Evolutionary conservation across 2,329 filamentous ascomycete species (phyloP), one percentile per base, ranked within the genome.

Genomic region (Diaporthe sp.): DNA sequence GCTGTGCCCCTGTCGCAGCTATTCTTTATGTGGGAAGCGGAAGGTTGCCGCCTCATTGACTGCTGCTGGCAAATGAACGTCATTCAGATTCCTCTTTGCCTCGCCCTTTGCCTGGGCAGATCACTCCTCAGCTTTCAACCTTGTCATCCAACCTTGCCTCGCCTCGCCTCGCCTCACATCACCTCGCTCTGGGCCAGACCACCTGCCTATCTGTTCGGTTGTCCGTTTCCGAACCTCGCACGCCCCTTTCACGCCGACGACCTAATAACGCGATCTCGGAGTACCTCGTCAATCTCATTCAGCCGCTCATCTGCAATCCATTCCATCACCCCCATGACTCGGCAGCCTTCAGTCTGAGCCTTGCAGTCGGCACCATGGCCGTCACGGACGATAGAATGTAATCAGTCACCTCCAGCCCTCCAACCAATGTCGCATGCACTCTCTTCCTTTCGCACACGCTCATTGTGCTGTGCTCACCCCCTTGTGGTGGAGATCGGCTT

Each of bases 381-480:
- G 85, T 89, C 80, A 87, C 86, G 81, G 86, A 89, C 81, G 87
- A 90, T 82, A 86, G 84, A 81, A 84, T 86, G 89, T 91, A 84
- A 78, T 87, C 83, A 76, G 72, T 71, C 53, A 13, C 9, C n/a
- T 42, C 51, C 57, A 37, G 17, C 19, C 37, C 37, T 57, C 19
- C 61, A 15, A 42, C 12, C 28, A 10, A 25, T 25, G 37, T 39
- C 46, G 34, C 46, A 25, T 34, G 34, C 65, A 28, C 12, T 8
- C 19, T 39, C 34, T 12, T 12, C 39, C 12, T 2, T 68, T 39
- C 19, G 22, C 13, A 49, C 46, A 51, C 46, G 31, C 46, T 19
- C 31, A 4, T 13, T 28, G 22, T 53, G 65, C 34, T 39, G 10
- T 53, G 46, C 5, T 53, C 46, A 6, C 31, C 65, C 65, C 65